phyloP scores from a whole-genome alignment of 257 asterid genomes.

The Nemophila menziesii region DNA sequence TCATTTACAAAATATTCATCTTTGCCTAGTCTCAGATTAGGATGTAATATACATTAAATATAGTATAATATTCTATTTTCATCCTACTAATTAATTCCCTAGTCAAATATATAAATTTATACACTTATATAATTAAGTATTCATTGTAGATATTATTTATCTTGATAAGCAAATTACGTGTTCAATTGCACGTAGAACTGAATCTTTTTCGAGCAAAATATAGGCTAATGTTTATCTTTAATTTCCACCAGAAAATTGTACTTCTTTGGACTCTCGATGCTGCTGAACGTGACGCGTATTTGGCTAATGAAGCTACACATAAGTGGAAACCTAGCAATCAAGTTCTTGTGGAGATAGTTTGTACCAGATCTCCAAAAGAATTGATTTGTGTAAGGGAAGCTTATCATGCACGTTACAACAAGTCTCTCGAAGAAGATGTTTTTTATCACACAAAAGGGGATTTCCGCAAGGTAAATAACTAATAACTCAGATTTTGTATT shows the following conservation, averaged over 20 bases:
- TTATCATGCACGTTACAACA: conserved; percentile 74
- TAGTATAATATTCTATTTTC: no score
- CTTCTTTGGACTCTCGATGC: conserved; percentile 58
- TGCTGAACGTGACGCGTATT: conserved; percentile 63
- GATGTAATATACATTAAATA: no score
- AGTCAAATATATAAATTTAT: no score
- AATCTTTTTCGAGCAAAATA: no score
- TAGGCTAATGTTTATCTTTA: no score
- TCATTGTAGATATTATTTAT: no score
- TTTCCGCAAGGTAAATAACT: conserved; percentile 45
- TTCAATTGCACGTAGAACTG: no score
- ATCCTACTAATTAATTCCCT: no score
- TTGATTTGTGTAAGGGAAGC: conserved; percentile 62
- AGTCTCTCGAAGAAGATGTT: conserved; percentile 84
- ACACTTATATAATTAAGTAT: no score
- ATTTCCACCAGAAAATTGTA: conserved; percentile 36
- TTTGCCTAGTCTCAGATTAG: no score
- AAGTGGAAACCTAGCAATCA: conserved; percentile 62
- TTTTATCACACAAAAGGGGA: conserved; percentile 75
- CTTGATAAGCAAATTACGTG: no score
- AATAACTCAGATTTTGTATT: neutral
- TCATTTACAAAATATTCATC: neutral
- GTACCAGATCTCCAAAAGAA: conserved; percentile 71
- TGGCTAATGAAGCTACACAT: conserved; percentile 68
- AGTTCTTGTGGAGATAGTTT: conserved; percentile 80